Evolutionary conservation across 441 rosid genomes (phyloP).

Genomic region (Bocquillonia castaneifolia): DNA sequence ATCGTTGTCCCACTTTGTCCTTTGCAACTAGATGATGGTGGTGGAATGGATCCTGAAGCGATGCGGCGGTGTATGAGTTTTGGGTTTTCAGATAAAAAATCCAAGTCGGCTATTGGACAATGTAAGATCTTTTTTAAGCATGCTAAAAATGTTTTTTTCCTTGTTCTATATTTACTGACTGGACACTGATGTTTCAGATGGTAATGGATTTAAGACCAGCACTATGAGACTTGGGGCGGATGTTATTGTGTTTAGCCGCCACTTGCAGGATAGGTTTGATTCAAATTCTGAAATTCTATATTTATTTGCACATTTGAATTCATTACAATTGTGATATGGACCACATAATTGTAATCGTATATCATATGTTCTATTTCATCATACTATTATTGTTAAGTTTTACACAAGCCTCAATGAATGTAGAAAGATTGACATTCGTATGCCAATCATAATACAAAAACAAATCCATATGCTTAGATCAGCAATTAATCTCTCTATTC

Average conservation of each 20-base stretch:
- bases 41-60: conserved; percentile 90
- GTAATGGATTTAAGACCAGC: conserved; percentile 98
- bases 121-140: conserved; percentile 41
- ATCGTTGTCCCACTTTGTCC: conserved; percentile 17
- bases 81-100: conserved; percentile 87
- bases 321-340: neutral
- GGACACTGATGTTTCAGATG: conserved; percentile 59
- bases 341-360: neutral
- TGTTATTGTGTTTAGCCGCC: conserved; percentile 87
- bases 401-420: too few relatives aligned
- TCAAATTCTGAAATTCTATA: conserved; percentile 8
- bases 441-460: neutral
- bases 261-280: conserved; percentile 53
- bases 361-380: neutral
- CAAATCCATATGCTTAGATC: neutral
- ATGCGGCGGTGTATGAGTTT: conserved; percentile 88
- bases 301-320: conserved; percentile 11
- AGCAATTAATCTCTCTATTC: neutral
- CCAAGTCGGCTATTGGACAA: conserved; percentile 71
- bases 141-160: conserved; percentile 20
- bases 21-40: conserved; percentile 69
- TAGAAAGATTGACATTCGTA: neutral
- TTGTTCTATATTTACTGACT: conserved; percentile 22
- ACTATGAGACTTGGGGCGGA: conserved; percentile 98
- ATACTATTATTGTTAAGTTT: neutral